These are phyloP conservation scores for Prunella vulgaris DNA, from an alignment of 257 asterid genomes.

Conservation along the genomic window DNA sequence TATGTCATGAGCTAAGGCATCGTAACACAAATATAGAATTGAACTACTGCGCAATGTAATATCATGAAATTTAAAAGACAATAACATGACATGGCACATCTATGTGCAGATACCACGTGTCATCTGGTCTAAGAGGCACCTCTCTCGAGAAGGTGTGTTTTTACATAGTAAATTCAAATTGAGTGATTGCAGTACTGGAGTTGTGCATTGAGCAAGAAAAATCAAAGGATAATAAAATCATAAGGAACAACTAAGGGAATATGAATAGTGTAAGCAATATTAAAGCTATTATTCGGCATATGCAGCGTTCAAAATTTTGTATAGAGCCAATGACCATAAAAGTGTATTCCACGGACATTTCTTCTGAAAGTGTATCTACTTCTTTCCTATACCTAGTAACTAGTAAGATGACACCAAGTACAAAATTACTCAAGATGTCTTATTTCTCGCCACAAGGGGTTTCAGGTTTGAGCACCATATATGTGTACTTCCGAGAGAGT, in stretches of 20 bases:
- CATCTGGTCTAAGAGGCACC: no score
- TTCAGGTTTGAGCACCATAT: background rate
- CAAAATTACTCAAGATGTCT: conserved; percentile 4
- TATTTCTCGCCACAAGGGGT: background rate
- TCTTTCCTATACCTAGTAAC: background rate
- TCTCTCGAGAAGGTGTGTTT: conserved; percentile 8
- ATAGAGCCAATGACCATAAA: background rate
- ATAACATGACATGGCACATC: background rate
- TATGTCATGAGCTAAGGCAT: background rate
- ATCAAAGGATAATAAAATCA: background rate
- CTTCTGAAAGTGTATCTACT: background rate
- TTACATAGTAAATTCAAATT: background rate
- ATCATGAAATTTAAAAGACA: background rate
- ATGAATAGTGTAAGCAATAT: background rate
- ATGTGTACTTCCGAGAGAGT: background rate
- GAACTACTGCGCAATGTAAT: background rate
- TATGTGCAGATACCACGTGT: conserved; percentile 35
- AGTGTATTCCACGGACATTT: background rate
- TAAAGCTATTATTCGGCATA: background rate
- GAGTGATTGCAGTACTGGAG: background rate
- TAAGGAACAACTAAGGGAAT: background rate
- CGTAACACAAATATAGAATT: background rate
- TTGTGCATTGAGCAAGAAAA: background rate
- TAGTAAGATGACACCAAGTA: background rate
- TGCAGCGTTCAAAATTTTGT: background rate